Conservation (phyloP, 805 yeast species). For the Pichia exigua region DNA sequence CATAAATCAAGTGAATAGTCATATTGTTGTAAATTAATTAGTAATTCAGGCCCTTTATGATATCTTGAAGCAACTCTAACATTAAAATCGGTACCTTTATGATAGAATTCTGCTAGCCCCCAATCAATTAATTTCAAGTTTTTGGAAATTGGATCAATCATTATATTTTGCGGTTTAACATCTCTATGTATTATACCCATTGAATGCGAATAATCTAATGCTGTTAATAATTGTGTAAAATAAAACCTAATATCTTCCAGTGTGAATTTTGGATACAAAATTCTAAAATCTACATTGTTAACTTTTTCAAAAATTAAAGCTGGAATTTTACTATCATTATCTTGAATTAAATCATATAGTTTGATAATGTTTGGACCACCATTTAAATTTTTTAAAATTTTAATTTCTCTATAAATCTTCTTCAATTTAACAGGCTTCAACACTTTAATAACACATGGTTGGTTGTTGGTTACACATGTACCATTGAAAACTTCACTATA, state of each 20-base stretch:
- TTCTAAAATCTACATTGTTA: conserved; percentile 78
- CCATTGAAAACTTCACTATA: conserved; percentile 93
- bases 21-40: conserved; percentile 74
- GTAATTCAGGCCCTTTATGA: conserved; percentile 86
- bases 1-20: conserved; percentile 86
- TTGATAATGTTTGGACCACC: conserved; percentile 78
- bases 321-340: conserved; percentile 77
- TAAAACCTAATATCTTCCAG: conserved; percentile 73
- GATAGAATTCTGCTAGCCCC: conserved; percentile 93
- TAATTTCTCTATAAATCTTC: conserved; percentile 86
- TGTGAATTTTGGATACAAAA: conserved; percentile 72
- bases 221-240: conserved; percentile 73
- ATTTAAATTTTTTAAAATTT: conserved; percentile 74
- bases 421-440: conserved; percentile 89
- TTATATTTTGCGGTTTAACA: conserved; percentile 88
- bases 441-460: conserved; percentile 78
- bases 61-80: conserved; percentile 89
- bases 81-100: conserved; percentile 81
- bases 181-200: conserved; percentile 95
- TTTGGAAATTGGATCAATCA: conserved; percentile 71
- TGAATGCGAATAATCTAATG: conserved; percentile 83
- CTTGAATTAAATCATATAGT: conserved; percentile 79
- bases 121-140: conserved; percentile 77
- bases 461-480: conserved; percentile 50
- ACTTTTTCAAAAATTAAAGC: conserved; percentile 82